These are phyloP conservation scores for Nicotiana tomentosiformis DNA, from an alignment of 257 asterid genomes.

Conservation along the genomic window DNA sequence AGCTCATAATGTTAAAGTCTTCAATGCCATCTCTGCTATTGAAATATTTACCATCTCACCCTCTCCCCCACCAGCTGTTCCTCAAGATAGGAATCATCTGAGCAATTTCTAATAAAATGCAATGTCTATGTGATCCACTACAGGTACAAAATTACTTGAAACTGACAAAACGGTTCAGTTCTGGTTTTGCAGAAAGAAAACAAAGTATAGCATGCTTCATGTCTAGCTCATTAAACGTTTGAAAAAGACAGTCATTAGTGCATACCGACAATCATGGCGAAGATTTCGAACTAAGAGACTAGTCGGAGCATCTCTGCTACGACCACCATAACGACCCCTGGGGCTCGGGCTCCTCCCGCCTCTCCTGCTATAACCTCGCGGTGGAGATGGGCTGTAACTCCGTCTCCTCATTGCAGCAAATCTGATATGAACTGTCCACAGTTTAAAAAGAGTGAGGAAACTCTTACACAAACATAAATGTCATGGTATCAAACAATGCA, in stretches of 20 bases:
- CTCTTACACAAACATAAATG: background rate
- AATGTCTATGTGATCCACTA: background rate
- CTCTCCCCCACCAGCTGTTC: too few species aligned
- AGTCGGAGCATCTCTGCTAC: constrained; percentile 65
- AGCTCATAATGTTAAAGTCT: too few species aligned
- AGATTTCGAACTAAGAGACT: constrained; percentile 92
- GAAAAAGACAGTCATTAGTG: too few species aligned
- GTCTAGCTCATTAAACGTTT: background rate
- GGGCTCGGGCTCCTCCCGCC: constrained; percentile 64
- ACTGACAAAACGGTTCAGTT: too few species aligned
- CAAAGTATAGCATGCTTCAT: background rate
- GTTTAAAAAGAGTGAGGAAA: background rate
- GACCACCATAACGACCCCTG: constrained; percentile 57
- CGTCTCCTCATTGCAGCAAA: constrained; percentile 62
- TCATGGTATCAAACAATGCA: background rate
- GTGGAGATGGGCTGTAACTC: constrained; percentile 93
- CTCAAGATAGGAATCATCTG: background rate
- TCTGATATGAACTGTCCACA: background rate
- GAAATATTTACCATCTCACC: background rate
- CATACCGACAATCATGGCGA: constrained; percentile 85
- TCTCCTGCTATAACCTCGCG: constrained; percentile 87
- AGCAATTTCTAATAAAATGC: background rate
- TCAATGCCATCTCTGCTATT: background rate
- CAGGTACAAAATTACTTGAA: background rate
- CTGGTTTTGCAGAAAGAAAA: background rate